phyloP scores from a whole-genome alignment of 2,329 filamentous ascomycete species.

The Neoascochyta sp. region DNA sequence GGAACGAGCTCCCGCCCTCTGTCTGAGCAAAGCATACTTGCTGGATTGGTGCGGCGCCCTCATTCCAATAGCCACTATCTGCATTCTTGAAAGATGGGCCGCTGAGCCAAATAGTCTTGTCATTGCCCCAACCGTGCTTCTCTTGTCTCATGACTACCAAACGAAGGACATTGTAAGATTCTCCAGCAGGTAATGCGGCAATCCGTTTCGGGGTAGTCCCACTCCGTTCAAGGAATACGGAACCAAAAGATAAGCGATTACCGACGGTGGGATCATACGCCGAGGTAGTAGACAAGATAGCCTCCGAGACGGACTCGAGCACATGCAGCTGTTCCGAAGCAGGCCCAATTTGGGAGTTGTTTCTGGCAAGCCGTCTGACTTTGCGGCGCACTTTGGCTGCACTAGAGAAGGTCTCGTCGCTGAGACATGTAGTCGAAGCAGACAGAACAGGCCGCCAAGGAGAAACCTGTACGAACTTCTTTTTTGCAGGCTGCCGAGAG shows the following conservation, averaged over 20 bases:
- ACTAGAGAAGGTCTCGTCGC: conserved; percentile 2
- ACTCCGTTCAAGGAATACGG: conserved; percentile 47
- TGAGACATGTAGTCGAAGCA: conserved; percentile 9
- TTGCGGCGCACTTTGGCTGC: conserved; percentile 11
- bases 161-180: conserved; percentile 56
- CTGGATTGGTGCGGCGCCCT: conserved; percentile 51
- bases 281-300: conserved; percentile 26
- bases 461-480: conserved; percentile 24
- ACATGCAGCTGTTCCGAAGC: conserved; percentile 20
- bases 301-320: conserved; percentile 23
- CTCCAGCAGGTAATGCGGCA: conserved; percentile 46
- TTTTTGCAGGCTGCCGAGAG: conserved; percentile 34
- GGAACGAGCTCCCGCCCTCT: conserved; percentile 43
- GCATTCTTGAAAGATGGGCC: conserved; percentile 44
- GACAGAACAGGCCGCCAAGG: conserved; percentile 18
- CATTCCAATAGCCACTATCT: conserved; percentile 54
- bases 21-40: conserved; percentile 52
- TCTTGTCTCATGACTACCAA: conserved; percentile 52
- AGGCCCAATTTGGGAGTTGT: conserved; percentile 23
- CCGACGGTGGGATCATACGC: conserved; percentile 42
- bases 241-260: conserved; percentile 55
- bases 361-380: conserved; percentile 13
- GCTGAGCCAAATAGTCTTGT: conserved; percentile 47
- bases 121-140: conserved; percentile 53
- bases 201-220: conserved; percentile 24